Evolutionary conservation across 192 early-diverging fungal species (phyloP), one percentile per base, ranked within the genome.

Genomic region (Coemansia sp.): DNA sequence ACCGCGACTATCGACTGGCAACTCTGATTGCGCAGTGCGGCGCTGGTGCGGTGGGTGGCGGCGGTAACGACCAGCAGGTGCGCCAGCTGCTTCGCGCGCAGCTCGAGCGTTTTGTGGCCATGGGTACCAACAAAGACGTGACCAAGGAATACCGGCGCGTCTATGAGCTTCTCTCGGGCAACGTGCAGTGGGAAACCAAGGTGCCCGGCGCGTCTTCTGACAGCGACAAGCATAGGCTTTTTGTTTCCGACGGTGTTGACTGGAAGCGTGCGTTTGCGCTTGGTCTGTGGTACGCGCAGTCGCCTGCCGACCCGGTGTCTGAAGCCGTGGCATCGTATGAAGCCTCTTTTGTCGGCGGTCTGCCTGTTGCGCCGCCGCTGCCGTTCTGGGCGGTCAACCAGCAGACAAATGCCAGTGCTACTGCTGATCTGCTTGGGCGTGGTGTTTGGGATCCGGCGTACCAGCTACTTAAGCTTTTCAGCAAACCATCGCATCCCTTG

Each of bases 21-120:
- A 93, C 90, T 7, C 74, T 95, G 31, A 56, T 97, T 28, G 67
- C 90, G 6, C 95, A 96, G 71, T 58, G 70, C 18, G 75, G 80
- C 20, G 61, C 56, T 0, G 79, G 79, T 30, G 69, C 49, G 0
- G 68, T 90, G 3, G 86, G 80, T 61, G 92, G 84, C 14, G 86
- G 80, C 22, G 88, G 87, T 63, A 82, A 68, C 50, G 57, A 72
- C 65, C 11, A 45, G 63, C 65, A 80, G 55, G 60, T 75, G 40
- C 72, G 68, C 36, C 65, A 51, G 61, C 73, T 80, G 25, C 31
- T 72, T 2, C 72, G 72, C 36, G 65, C 66, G 10, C 78, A 80
- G 66, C 66, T 80, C 1, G 59, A 57, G 25, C 66, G 63, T 0
- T 40, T 33, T 17, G 63, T 50, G 3, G 57, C 61, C 6, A 28